These are phyloP conservation scores for Erodium chrysanthum DNA, from an alignment of 441 rosid genomes.

Conservation along the genomic window DNA sequence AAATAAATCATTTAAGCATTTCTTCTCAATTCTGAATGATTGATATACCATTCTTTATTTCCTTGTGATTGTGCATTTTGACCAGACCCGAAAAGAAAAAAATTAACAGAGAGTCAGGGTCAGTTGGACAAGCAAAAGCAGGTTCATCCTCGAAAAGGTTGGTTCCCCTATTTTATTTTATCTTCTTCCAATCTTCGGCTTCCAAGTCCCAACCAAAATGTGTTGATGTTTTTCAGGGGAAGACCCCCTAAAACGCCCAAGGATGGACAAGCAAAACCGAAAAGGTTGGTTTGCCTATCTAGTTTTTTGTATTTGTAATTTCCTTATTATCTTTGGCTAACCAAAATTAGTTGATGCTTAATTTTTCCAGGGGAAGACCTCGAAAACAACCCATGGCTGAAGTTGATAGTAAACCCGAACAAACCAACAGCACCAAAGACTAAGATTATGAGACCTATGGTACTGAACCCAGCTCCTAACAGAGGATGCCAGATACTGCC, in stretches of 20 bases:
- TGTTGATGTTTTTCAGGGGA: no score
- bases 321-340: not conserved
- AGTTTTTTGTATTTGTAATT: not conserved
- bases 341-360: constrained; percentile 10
- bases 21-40: no score
- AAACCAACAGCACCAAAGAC: no score
- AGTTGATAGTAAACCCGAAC: constrained; percentile 6
- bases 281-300: no score
- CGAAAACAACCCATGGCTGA: constrained; percentile 4
- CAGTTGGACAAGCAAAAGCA: constrained; percentile 13
- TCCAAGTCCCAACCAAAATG: no score
- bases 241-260: no score
- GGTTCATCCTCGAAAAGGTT: constrained; percentile 6
- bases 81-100: constrained; percentile 21
- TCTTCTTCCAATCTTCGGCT: no score
- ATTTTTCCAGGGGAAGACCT: constrained; percentile 24
- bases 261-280: no score
- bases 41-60: no score
- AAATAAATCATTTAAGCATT: no score
- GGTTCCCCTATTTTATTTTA: not conserved
- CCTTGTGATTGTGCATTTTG: constrained; percentile 10
- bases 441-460: no score
- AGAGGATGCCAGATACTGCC: not conserved
- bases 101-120: constrained; percentile 15
- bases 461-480: not conserved